phyloP scores from a whole-genome alignment of 148 eudicot species.

The Fagopyrum homotropicum region DNA sequence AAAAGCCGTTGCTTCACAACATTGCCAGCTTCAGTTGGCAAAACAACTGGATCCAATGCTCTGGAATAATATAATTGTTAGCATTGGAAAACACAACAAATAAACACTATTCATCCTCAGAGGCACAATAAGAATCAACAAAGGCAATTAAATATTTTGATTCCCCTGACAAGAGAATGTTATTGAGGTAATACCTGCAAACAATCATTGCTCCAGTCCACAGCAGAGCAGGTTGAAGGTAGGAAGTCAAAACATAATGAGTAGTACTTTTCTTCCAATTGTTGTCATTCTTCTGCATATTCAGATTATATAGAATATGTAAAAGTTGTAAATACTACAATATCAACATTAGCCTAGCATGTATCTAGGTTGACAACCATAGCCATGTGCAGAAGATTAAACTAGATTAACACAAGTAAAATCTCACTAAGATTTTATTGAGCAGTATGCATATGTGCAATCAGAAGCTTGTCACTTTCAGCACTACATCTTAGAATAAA shows the following conservation, averaged over 20 bases:
- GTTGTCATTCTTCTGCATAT: conserved; percentile 61
- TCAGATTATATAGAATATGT: background rate
- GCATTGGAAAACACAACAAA: background rate
- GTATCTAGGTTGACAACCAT: background rate
- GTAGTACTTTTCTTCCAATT: conserved; percentile 82
- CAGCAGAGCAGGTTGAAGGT: conserved; percentile 77
- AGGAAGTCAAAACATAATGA: conserved; percentile 61
- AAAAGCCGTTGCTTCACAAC: conserved; percentile 73
- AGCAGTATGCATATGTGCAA: background rate
- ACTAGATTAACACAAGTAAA: background rate
- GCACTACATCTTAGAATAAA: no score
- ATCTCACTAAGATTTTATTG: background rate
- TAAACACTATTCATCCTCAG: background rate
- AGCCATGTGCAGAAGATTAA: background rate
- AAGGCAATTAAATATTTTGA: background rate
- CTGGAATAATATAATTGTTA: conserved; percentile 31
- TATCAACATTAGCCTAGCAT: background rate
- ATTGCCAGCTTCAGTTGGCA: conserved; percentile 76
- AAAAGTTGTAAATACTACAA: background rate
- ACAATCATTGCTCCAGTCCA: conserved; percentile 78
- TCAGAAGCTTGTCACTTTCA: background rate
- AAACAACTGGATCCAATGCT: conserved; percentile 60
- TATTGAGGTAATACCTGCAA: conserved; percentile 54
- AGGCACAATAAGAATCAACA: background rate
- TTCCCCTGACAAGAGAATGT: background rate